These are phyloP conservation scores for Saksenaea vasiformis DNA, from an alignment of 371 early-diverging fungal species.

Conservation along the genomic window DNA sequence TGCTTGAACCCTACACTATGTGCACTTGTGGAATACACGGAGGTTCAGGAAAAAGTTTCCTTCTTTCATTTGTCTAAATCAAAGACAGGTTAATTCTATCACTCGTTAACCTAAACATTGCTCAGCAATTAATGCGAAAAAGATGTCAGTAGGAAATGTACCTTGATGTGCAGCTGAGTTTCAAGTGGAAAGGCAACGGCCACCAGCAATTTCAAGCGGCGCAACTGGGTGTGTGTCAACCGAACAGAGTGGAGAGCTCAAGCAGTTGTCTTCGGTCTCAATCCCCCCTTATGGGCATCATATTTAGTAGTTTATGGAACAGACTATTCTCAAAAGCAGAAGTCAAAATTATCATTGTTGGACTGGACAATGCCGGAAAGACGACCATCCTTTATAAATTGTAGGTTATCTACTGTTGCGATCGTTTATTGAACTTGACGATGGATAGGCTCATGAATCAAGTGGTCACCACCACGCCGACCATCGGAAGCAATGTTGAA, in stretches of 20 bases:
- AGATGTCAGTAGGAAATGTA: too few species aligned
- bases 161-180: too few species aligned
- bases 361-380: conserved; percentile 94
- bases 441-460: conserved; percentile 64
- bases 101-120: too few species aligned
- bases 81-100: too few species aligned
- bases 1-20: too few species aligned
- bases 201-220: too few species aligned
- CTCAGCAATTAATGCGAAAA: too few species aligned
- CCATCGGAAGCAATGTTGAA: conserved; percentile 77
- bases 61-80: too few species aligned
- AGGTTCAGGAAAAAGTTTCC: too few species aligned
- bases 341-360: conserved; percentile 90
- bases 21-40: too few species aligned
- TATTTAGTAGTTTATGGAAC: conserved; percentile 49
- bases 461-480: conserved; percentile 73
- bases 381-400: conserved; percentile 79
- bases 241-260: background rate
- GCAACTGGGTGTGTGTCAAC: background rate
- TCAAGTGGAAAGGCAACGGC: too few species aligned
- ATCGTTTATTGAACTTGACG: background rate
- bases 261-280: background rate
- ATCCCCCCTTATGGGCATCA: conserved; percentile 32
- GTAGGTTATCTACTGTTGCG: conserved; percentile 21
- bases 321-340: conserved; percentile 65